Evolutionary conservation across 2,329 filamentous ascomycete species (phyloP), one percentile per base, ranked within the genome.

Genomic region (Amesomyces nigricolor): DNA sequence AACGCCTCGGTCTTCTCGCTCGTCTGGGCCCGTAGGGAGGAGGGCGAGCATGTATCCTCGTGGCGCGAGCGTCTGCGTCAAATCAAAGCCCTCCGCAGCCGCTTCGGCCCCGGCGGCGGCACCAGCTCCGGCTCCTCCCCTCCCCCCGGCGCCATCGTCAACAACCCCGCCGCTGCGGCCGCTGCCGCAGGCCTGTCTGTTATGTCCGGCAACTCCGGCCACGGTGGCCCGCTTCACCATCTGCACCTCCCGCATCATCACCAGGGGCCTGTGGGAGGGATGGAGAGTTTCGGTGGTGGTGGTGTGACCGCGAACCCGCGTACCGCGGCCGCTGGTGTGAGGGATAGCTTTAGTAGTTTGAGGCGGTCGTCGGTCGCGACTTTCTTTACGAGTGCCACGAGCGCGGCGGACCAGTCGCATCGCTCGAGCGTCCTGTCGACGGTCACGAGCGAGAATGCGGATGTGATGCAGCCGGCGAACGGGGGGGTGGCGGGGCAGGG

Each of bases 1-100:
- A 97, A 96, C 66, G 91, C 94, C 0, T 95, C 89, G 13, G 89
- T 97, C 8, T 96, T 97, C 70, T 90, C 88, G 2, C 81, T 87
- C 44, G 91, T 96, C n/a, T 96, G 92, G 90, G 82, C 83, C 46
- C 85, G 83, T 65, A 80, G 85, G 46, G 82, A 87, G 60, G 87
- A 86, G 5, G 87, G 87, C 54, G 91, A 95, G 68, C 86, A 95
- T 66, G 79, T 94, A 30, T 94, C 90, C 10, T 89, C 89, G 8
- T 97, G 94, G 94, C 85, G 90, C 56, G 89, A 87, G 64, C 85
- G 94, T 47, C 79, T 97, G 11, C 83, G 88, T 47, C 88, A 92
- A 68, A 95, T 99, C 67, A 87, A 87, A 67, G 81, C 84, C 44
- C 78, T 99, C 48, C 83, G 91, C 29, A 89, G 95, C 56, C 82